These are phyloP conservation scores for Xylariaceae sp. DNA, from an alignment of 2,329 filamentous ascomycete species.

Conservation along the genomic window DNA sequence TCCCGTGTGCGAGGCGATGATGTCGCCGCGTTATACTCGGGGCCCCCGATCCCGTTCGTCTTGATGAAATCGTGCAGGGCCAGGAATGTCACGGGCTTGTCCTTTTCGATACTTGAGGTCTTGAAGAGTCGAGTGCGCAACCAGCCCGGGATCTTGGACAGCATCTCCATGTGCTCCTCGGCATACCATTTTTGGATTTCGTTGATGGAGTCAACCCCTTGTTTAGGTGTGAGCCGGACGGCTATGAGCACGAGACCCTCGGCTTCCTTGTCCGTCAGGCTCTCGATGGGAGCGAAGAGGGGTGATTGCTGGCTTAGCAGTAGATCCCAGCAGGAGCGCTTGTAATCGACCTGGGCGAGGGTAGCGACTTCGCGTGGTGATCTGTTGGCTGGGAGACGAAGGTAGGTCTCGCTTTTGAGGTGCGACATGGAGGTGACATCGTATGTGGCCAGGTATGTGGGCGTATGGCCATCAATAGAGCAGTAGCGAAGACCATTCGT, in stretches of 20 bases:
- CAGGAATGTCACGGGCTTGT: conserved; percentile 52
- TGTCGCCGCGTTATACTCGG: conserved; percentile 58
- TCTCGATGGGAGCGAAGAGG: conserved; percentile 56
- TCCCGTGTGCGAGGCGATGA: conserved; percentile 57
- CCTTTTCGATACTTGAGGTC: conserved; percentile 54
- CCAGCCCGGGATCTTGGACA: conserved; percentile 75
- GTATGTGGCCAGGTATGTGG: conserved; percentile 74
- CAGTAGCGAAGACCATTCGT: conserved; percentile 74
- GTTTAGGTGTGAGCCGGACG: conserved; percentile 53
- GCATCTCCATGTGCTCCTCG: conserved; percentile 67
- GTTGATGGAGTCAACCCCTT: conserved; percentile 43
- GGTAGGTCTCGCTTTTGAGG: conserved; percentile 66
- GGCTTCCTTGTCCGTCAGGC: conserved; percentile 53
- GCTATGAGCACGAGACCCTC: conserved; percentile 57
- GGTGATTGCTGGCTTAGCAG: conserved; percentile 51
- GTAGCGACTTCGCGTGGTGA: conserved; percentile 49
- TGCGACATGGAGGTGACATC: conserved; percentile 71
- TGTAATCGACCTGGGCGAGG: conserved; percentile 57
- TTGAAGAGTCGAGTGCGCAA: conserved; percentile 65
- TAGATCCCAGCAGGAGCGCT: conserved; percentile 65
- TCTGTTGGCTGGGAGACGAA: conserved; percentile 54
- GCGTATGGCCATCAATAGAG: conserved; percentile 57
- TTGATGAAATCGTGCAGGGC: conserved; percentile 68
- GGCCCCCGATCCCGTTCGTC: conserved; percentile 60
- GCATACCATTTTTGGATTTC: conserved; percentile 64